phyloP scores from a whole-genome alignment of 139 green algal genomes.

The Tetradesmus lagerheimii region DNA sequence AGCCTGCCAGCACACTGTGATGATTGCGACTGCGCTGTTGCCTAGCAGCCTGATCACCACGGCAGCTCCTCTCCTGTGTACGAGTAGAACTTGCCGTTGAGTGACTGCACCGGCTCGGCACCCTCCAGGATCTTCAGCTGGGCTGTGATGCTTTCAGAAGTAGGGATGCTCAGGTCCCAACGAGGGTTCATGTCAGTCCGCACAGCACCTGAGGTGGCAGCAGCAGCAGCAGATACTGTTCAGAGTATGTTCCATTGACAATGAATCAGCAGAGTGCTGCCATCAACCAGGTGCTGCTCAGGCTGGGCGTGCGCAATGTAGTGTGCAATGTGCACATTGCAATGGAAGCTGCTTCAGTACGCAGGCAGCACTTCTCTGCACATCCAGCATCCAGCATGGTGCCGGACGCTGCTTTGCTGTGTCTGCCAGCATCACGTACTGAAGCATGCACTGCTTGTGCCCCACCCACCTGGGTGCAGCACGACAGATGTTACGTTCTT shows the following conservation, averaged over 20 bases:
- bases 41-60: conserved; percentile 8
- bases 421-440: background rate
- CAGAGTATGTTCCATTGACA: too few relatives aligned
- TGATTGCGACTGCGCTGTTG: too few relatives aligned
- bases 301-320: too few relatives aligned
- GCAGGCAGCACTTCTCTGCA: background rate
- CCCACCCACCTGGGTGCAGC: conserved; percentile 1
- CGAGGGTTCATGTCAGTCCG: background rate
- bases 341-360: background rate
- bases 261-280: too few relatives aligned
- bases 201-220: background rate
- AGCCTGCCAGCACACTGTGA: too few relatives aligned
- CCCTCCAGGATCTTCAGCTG: conserved; percentile 4
- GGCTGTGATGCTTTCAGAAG: background rate
- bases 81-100: conserved; percentile 3
- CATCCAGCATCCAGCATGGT: background rate
- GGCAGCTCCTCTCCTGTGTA: conserved; percentile 8
- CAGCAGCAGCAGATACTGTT: conserved; percentile 18
- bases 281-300: background rate
- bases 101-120: background rate
- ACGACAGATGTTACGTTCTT: background rate
- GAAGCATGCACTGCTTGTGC: background rate
- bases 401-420: background rate
- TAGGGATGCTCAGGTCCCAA: background rate
- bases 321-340: too few relatives aligned